phyloP scores from a whole-genome alignment of 768 basidiomycete genomes.

The Collybiopsis confluens region DNA sequence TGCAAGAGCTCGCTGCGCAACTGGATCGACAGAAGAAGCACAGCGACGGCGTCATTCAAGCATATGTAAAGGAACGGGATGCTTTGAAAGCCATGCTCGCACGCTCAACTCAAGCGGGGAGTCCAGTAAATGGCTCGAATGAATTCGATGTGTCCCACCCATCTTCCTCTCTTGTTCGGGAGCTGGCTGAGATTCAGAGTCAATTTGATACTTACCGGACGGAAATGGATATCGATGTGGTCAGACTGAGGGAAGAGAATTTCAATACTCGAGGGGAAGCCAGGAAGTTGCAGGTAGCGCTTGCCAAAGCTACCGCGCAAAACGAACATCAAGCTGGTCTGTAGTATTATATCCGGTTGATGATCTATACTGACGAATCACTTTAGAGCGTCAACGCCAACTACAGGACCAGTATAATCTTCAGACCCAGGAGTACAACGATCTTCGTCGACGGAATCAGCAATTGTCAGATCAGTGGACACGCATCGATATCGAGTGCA shows the following conservation, averaged over 20 bases:
- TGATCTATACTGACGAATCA: constrained; percentile 2
- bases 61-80: constrained; percentile 85
- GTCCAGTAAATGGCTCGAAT: constrained; percentile 27
- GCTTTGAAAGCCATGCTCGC: constrained; percentile 73
- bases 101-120: constrained; percentile 38
- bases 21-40: constrained; percentile 74
- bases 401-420: constrained; percentile 63
- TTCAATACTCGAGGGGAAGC: constrained; percentile 61
- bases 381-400: constrained; percentile 64
- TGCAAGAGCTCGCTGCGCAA: constrained; percentile 72
- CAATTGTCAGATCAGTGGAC: constrained; percentile 72
- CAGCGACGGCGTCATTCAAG: constrained; percentile 67
- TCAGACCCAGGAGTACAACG: constrained; percentile 62
- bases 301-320: constrained; percentile 84
- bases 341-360: background rate
- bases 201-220: constrained; percentile 78
- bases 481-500: constrained; percentile 70
- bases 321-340: constrained; percentile 69
- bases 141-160: constrained; percentile 17
- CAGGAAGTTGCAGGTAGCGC: constrained; percentile 54
- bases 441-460: constrained; percentile 62
- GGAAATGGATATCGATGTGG: constrained; percentile 79
- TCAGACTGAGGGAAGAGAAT: constrained; percentile 68
- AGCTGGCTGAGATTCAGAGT: constrained; percentile 68
- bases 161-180: constrained; percentile 43